Evolutionary conservation across 345 rosid genomes (phyloP).

Genomic region (Sonneratia alba): DNA sequence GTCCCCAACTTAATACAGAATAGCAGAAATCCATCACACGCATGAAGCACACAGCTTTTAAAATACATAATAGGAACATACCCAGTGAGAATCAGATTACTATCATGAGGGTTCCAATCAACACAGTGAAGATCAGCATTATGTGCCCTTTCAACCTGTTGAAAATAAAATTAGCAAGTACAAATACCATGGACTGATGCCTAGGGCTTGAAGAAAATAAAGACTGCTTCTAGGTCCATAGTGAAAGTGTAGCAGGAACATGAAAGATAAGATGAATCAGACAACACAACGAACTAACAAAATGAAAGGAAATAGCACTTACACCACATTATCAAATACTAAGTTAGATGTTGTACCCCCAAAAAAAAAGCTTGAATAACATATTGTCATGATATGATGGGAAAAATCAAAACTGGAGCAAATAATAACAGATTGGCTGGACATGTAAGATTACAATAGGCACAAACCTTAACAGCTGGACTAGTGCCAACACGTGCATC

Average conservation of each 20-base stretch:
- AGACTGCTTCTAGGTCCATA: neutral
- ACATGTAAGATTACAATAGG: neutral
- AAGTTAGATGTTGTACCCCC: neutral
- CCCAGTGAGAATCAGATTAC: slow-evolving; percentile 90
- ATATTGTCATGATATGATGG: neutral
- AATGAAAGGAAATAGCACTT: neutral
- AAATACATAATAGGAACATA: slow-evolving; percentile 20
- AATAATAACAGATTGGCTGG: neutral
- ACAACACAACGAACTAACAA: neutral
- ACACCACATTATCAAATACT: neutral
- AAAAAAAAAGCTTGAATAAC: neutral
- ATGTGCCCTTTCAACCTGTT: slow-evolving; percentile 91
- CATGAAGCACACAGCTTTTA: slow-evolving; percentile 3
- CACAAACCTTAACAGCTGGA: slow-evolving; percentile 66
- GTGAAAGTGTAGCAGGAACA: neutral
- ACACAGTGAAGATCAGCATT: slow-evolving; percentile 96
- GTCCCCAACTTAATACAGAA: neutral
- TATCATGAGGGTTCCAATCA: slow-evolving; percentile 93
- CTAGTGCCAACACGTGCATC: slow-evolving; percentile 86
- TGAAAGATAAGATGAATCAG: neutral
- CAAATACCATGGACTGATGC: neutral
- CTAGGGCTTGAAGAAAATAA: neutral
- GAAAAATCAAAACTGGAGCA: neutral
- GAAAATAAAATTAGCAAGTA: slow-evolving; percentile 4
- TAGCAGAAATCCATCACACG: neutral